phyloP scores from a whole-genome alignment of 2,329 filamentous ascomycete species.

The Scorias spongiosa region DNA sequence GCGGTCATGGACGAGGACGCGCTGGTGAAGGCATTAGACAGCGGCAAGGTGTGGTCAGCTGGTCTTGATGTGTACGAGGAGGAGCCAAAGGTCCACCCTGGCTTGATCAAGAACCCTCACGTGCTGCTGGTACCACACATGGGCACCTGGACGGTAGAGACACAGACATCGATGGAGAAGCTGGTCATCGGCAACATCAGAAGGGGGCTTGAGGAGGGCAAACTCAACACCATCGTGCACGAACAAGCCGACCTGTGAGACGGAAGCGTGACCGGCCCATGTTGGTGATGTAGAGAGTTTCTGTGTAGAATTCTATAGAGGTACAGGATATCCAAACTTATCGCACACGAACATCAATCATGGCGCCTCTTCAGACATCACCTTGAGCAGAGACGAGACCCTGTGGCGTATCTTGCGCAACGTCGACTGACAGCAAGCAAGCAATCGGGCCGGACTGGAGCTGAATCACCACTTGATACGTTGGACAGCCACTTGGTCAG shows the following conservation, averaged over 20 bases:
- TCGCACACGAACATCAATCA: too few relatives aligned
- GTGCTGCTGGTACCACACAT: constrained; percentile 71
- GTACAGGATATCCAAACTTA: too few relatives aligned
- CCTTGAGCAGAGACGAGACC: too few relatives aligned
- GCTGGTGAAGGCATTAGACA: constrained; percentile 56
- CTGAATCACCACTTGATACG: too few relatives aligned
- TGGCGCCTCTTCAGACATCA: too few relatives aligned
- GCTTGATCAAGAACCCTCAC: constrained; percentile 52
- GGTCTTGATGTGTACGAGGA: constrained; percentile 75
- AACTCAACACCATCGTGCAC: constrained; percentile 52
- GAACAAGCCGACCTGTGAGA: constrained; percentile 44
- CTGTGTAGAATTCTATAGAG: too few relatives aligned
- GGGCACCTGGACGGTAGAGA: constrained; percentile 68
- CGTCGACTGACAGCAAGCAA: too few relatives aligned
- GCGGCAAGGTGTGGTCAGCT: constrained; percentile 52
- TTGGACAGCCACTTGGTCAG: too few relatives aligned
- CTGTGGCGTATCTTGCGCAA: too few relatives aligned
- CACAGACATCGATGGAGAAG: constrained; percentile 50
- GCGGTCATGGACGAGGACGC: constrained; percentile 71
- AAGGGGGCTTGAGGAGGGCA: constrained; percentile 45
- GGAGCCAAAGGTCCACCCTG: constrained; percentile 62
- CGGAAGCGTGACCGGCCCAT: neutral
- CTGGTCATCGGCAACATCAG: constrained; percentile 59
- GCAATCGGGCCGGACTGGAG: too few relatives aligned
- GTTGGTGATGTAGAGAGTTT: too few relatives aligned